phyloP scores from a whole-genome alignment of 2,329 filamentous ascomycete genomes.

The Passalora sequoiae region DNA sequence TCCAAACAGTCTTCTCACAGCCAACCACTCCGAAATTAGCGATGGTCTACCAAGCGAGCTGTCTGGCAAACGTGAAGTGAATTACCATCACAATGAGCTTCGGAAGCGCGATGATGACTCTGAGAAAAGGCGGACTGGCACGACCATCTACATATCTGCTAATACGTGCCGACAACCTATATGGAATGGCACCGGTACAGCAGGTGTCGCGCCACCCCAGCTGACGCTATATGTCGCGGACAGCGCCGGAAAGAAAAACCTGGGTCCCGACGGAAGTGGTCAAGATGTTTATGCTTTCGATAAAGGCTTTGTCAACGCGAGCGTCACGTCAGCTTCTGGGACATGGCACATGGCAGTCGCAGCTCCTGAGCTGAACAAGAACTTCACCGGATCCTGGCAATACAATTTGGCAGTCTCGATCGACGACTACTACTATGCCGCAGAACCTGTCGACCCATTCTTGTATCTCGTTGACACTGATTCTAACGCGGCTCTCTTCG shows the following conservation, averaged over 20 bases:
- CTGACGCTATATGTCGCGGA: slow-evolving; percentile 74
- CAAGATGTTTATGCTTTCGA: slow-evolving; percentile 51
- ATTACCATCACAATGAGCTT: slow-evolving; percentile 23
- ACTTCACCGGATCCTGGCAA: slow-evolving; percentile 64
- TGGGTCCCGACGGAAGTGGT: slow-evolving; percentile 55
- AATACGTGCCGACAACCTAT: slow-evolving; percentile 79
- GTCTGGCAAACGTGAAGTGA: slow-evolving; percentile 8
- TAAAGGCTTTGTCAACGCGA: slow-evolving; percentile 65
- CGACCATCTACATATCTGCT: slow-evolving; percentile 70
- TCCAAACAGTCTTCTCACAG: slow-evolving; percentile 51
- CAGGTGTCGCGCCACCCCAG: slow-evolving; percentile 53
- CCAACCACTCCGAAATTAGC: slow-evolving; percentile 33
- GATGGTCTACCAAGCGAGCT: slow-evolving; percentile 29
- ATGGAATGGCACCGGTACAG: slow-evolving; percentile 47
- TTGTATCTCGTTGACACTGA: slow-evolving; percentile 83
- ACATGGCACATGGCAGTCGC: slow-evolving; percentile 73
- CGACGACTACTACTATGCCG: slow-evolving; percentile 70
- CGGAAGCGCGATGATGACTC: slow-evolving; percentile 22
- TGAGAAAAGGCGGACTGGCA: slow-evolving; percentile 27
- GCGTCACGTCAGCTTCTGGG: slow-evolving; percentile 52
- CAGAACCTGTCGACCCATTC: slow-evolving; percentile 51
- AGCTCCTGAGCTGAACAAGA: slow-evolving; percentile 59
- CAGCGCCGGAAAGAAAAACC: slow-evolving; percentile 52
- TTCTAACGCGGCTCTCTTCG: slow-evolving; percentile 68
- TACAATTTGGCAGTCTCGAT: slow-evolving; percentile 78